Base-by-base conservation (phyloP, 805 yeast species). In the Ogataea philodendri region DNA sequence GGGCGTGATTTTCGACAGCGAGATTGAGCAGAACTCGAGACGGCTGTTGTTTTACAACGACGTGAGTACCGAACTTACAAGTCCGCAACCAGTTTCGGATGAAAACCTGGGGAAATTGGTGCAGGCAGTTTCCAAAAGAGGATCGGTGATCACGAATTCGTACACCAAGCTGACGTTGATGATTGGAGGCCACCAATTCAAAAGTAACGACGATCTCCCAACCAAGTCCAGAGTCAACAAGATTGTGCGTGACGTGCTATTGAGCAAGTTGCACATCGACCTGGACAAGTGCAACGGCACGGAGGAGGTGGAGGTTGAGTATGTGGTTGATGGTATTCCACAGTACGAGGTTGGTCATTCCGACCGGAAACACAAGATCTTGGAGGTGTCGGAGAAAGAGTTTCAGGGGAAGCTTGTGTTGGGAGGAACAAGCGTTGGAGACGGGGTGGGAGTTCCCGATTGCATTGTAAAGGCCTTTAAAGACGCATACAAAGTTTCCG, bases 1-100 rank as follows among this genome's bases (percentile, higher is more conserved):
- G 19, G 98, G 98, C 3, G 86, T 87, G 5, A 87, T 93, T 13
- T 90, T 82, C 61, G 97, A 90, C 58, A 85, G 96, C 1, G 87
- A 86, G 36, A 75, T 86, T 15, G 93, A 84, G 51, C 71, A 74
- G 11, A 72, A 77, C 32, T 60, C 74, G 13, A 42, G 42, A 13
- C 39, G 37, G 13, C 20, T 58, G 6, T 46, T 59, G 22, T 49
- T 46, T 15, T 44, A 42, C 35, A 38, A 36, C 14, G 54, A 51
- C 16, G 50, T 46, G 4, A 22, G 34, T 13, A 28, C 42, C 7
- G 38, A 40, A 5, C 22, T 53, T 14, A 27, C 46, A 6, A 11
- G 14, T 15, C 18, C 26, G 8, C 6, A 18, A 10, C 27, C 29
- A 16, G 37, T 15, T 9, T 27, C 30, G 17, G 33, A 25, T 7